These are phyloP conservation scores for Euphorbia pulcherrima DNA, from an alignment of 345 rosid species.

Conservation along the genomic window DNA sequence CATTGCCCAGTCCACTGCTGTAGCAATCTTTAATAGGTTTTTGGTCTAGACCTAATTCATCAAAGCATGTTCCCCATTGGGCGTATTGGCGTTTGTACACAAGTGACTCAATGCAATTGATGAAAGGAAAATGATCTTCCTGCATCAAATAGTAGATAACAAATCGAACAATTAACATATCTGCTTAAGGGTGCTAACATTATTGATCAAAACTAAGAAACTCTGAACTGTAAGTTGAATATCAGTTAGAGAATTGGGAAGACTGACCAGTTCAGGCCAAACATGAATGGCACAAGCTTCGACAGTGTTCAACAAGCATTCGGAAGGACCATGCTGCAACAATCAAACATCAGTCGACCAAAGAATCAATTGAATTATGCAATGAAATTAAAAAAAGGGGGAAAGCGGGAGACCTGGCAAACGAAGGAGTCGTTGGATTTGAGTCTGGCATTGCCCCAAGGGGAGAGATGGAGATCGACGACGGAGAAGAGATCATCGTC, in stretches of 20 bases:
- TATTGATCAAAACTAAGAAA: no score
- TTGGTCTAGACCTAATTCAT: slow-evolving; percentile 51
- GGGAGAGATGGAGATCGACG: slow-evolving; percentile 67
- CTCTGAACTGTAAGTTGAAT: no score
- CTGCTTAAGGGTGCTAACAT: not conserved
- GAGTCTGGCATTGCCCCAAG: slow-evolving; percentile 78
- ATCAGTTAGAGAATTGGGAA: not conserved
- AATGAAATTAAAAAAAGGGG: no score
- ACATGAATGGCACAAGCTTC: slow-evolving; percentile 80
- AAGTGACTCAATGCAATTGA: slow-evolving; percentile 66
- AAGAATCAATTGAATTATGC: no score
- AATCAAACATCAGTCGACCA: not conserved
- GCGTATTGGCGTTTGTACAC: slow-evolving; percentile 45
- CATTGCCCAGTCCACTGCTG: slow-evolving; percentile 47
- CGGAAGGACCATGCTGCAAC: slow-evolving; percentile 77
- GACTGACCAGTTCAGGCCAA: slow-evolving; percentile 70
- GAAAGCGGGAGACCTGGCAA: slow-evolving; percentile 58
- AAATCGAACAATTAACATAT: not conserved
- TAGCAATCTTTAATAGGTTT: slow-evolving; percentile 59
- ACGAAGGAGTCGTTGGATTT: slow-evolving; percentile 45
- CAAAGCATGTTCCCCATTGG: slow-evolving; percentile 74
- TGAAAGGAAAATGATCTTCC: slow-evolving; percentile 71
- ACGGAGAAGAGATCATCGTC: slow-evolving; percentile 52
- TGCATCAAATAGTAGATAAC: slow-evolving; percentile 27
- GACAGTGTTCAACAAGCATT: slow-evolving; percentile 76